Evolutionary conservation across 2,329 filamentous ascomycete species (phyloP).

Genomic region (Epichloe gansuensis): DNA sequence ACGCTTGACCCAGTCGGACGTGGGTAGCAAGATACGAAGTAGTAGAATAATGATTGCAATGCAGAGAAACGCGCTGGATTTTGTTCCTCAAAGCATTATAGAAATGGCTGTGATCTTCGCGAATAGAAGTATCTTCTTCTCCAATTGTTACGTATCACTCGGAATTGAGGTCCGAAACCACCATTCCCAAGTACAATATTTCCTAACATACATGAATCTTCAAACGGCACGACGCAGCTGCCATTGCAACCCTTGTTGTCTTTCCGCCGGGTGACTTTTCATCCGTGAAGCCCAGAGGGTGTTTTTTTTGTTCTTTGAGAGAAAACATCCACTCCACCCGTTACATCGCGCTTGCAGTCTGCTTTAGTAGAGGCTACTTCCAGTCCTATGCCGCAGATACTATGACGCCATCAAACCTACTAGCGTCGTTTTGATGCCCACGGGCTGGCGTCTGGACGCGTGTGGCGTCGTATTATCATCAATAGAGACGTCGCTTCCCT

Average conservation of each 20-base stretch:
- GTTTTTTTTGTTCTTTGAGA: too few relatives aligned
- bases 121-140: conserved; percentile 4
- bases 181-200: background rate
- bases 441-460: too few relatives aligned
- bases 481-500: background rate
- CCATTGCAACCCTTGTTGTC: too few relatives aligned
- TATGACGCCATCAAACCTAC: too few relatives aligned
- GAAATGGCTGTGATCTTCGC: background rate
- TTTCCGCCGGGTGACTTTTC: too few relatives aligned
- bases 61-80: background rate
- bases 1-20: background rate
- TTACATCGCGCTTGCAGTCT: background rate
- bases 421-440: too few relatives aligned
- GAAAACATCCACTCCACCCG: background rate
- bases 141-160: conserved; percentile 8
- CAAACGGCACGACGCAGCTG: too few relatives aligned
- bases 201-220: too few relatives aligned
- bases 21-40: background rate
- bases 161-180: conserved; percentile 3
- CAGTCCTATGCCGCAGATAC: too few relatives aligned
- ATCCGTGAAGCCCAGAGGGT: too few relatives aligned
- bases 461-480: too few relatives aligned
- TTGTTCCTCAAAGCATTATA: background rate
- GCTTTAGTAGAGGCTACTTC: background rate
- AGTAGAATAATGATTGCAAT: conserved; percentile 5